Percentiles rank a stretch among this genome's conserved stretches.
These are phyloP conservation scores for Calophaca sinica DNA, from an alignment of 306 rosid species.

Conservation along the genomic window DNA sequence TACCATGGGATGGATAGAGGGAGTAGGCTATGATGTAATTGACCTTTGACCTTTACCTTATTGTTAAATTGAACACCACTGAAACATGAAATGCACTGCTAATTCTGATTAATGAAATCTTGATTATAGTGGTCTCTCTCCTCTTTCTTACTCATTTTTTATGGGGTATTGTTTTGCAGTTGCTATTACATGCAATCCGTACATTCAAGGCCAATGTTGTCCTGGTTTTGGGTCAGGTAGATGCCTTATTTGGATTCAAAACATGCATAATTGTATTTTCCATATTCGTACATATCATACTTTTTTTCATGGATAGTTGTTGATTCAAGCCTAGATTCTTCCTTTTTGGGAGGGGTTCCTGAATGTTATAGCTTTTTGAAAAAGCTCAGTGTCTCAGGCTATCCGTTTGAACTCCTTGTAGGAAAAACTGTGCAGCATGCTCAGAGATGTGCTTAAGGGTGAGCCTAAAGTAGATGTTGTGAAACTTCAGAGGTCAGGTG, in stretches of 20 bases:
- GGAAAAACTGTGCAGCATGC: conserved; percentile 98
- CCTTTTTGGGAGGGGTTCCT: background rate
- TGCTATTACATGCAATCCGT: conserved; percentile 89
- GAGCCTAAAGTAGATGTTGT: conserved; percentile 92
- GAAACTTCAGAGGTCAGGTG: conserved; percentile 96
- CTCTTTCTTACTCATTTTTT: conserved; percentile 10
- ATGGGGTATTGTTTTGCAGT: conserved; percentile 58
- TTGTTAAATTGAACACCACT: conserved; percentile 22
- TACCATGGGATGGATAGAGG: conserved; percentile 99
- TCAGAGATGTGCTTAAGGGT: conserved; percentile 76
- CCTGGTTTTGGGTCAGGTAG: conserved; percentile 96
- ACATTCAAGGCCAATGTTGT: conserved; percentile 86
- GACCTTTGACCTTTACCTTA: conserved; percentile 25
- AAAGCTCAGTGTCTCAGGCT: conserved; percentile 36
- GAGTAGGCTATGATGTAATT: conserved; percentile 92
- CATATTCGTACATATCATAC: conserved; percentile 19
- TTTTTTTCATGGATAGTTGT: background rate
- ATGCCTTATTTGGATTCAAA: conserved; percentile 30
- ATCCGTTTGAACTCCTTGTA: conserved; percentile 48
- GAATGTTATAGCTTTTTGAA: conserved; percentile 4
- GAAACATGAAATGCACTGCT: conserved; percentile 14
- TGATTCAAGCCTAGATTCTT: conserved; percentile 15
- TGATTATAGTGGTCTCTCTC: conserved; percentile 21
- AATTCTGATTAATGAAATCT: conserved; percentile 35
- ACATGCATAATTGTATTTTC: conserved; percentile 15